Percentiles rank a stretch among this genome's conserved stretches.
Conservation (phyloP, 768 basidiomycete genomes). For the Russula brevipes region DNA sequence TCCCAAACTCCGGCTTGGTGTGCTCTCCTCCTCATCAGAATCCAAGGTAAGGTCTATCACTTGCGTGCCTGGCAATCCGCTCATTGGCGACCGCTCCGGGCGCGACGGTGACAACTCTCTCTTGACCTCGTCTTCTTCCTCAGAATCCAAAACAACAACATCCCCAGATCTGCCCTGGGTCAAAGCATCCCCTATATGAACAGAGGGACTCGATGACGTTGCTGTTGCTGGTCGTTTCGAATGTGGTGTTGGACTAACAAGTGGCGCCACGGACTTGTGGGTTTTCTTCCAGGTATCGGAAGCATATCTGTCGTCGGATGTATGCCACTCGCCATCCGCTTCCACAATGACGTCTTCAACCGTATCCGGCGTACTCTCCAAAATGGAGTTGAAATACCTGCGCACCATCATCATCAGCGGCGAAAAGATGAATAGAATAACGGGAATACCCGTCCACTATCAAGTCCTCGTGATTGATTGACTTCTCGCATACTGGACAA, state of each 20-base stretch:
- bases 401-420: constrained; percentile 7
- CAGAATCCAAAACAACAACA: constrained; percentile 63
- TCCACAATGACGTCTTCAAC: constrained; percentile 94
- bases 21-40: constrained; percentile 69
- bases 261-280: constrained; percentile 37
- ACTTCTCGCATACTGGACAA: constrained; percentile 88
- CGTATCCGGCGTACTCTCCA: constrained; percentile 67
- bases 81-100: constrained; percentile 28
- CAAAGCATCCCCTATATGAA: background rate
- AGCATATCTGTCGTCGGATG: constrained; percentile 77
- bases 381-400: constrained; percentile 85
- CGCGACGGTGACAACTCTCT: constrained; percentile 65
- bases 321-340: constrained; percentile 95
- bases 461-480: constrained; percentile 71
- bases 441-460: constrained; percentile 83
- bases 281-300: constrained; percentile 63
- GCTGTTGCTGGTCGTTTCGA: background rate
- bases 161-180: constrained; percentile 37
- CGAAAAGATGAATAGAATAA: background rate
- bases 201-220: background rate
- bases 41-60: constrained; percentile 86
- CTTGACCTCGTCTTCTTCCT: constrained; percentile 73
- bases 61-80: constrained; percentile 28
- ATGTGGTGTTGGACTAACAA: constrained; percentile 3
- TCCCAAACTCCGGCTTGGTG: constrained; percentile 34